Conservation (phyloP, 176 grass and related monocot genomes). For the Pontederia crassipes region DNA sequence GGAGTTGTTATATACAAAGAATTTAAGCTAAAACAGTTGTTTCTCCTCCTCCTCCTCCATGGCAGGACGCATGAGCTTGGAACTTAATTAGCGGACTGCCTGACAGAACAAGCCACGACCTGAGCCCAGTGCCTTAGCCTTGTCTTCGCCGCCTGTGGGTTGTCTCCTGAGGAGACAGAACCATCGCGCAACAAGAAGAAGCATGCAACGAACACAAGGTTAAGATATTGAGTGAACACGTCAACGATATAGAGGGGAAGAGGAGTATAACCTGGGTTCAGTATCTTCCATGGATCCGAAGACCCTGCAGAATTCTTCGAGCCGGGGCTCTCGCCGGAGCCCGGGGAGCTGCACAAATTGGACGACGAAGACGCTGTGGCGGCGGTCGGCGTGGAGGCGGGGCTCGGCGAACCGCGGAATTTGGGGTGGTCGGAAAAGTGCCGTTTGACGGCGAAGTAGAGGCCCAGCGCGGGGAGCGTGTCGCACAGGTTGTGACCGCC, state of each 20-base stretch:
- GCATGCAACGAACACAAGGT: neutral
- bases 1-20: too few relatives aligned
- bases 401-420: neutral
- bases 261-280: neutral
- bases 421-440: conserved; percentile 4
- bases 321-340: neutral
- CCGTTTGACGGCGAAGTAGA: conserved; percentile 23
- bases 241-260: neutral
- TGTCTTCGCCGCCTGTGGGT: neutral
- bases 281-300: conserved; percentile 7
- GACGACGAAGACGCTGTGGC: neutral
- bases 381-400: neutral
- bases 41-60: too few relatives aligned
- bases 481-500: conserved; percentile 9
- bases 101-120: neutral
- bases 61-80: neutral
- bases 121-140: conserved; percentile 4
- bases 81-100: neutral
- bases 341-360: neutral
- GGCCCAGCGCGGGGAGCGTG: conserved; percentile 17
- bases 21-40: too few relatives aligned
- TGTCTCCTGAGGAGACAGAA: neutral
- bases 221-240: neutral
- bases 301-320: neutral
- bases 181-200: neutral